Evolutionary conservation across 139 green algal genomes (phyloP), one percentile per base, ranked within the genome.

Genomic region (Yamagishiella unicocca): DNA sequence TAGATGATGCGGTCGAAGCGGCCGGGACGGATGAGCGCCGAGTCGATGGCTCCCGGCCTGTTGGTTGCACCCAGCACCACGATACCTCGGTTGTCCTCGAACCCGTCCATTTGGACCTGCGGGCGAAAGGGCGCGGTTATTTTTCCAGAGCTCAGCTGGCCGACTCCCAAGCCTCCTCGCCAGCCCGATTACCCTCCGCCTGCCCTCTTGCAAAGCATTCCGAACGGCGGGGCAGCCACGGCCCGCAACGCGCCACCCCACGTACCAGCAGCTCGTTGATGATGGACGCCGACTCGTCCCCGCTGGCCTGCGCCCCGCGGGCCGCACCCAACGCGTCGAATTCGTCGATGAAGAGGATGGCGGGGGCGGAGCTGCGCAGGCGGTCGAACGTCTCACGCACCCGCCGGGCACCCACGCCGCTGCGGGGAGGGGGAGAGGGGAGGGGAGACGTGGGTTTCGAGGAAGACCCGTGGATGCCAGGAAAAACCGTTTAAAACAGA

Each of bases 61-160:
- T 99, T 99, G 89, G 98, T 99, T 46, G 98, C 98, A 0, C 96
- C 98, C 71, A 99, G 94, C n/a, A 99, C 93, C 31, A 99, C 95
- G 35, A 99, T 93, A 22, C 96, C 95, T 1, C 94, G 95, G 94
- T 98, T 99, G 90, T 97, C 96, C 87, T 99, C 97, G 91, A 99
- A 99, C 4, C 98, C 98, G 89, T 99, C 97, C 96, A 99, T 98
- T 92, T 95, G 92, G 42, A 90, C 79, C 89, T 83, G 76, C 3
- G 29, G 5, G 6, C 14, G 58, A 4, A 72, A 72, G 64, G n/a
- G 64, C 7, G 17, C n/a, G n/a, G n/a, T n/a, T n/a, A n/a, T n/a
- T n/a, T n/a, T n/a, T n/a, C n/a, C n/a, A n/a, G n/a, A n/a, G n/a
- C n/a, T n/a, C n/a, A n/a, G n/a, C n/a, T n/a, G n/a, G n/a, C n/a